Percentiles rank a stretch among this genome's conserved stretches.
Evolutionary conservation across 2,329 filamentous ascomycete species (phyloP).

Genomic region (Trichoderma asperellum): DNA sequence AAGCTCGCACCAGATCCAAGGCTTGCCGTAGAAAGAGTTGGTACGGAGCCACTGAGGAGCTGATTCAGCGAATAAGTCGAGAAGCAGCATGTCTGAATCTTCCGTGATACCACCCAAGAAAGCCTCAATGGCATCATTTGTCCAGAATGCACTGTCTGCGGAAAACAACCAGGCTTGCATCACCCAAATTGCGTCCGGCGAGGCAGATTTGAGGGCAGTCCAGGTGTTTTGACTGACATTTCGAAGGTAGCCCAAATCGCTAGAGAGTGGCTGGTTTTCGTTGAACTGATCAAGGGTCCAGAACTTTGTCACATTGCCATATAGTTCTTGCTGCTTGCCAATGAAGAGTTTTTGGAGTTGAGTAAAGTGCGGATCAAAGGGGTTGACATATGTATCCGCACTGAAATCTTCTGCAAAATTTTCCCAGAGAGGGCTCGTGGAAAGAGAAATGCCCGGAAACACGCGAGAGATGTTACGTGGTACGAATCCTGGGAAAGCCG

Average conservation of each 20-base stretch:
- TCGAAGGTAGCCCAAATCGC: conserved; percentile 48
- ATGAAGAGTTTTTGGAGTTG: conserved; percentile 52
- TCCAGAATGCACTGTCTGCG: conserved; percentile 49
- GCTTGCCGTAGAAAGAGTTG: conserved; percentile 54
- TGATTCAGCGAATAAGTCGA: conserved; percentile 56
- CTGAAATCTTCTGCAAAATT: conserved; percentile 48
- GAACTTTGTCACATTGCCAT: conserved; percentile 52
- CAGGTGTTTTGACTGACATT: conserved; percentile 49
- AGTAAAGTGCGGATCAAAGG: conserved; percentile 49
- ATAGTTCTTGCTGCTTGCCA: conserved; percentile 48
- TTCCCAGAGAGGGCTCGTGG: conserved; percentile 50
- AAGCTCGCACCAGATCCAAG: conserved; percentile 59
- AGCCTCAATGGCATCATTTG: conserved; percentile 50
- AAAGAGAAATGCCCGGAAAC: conserved; percentile 49
- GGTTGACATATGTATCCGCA: conserved; percentile 52
- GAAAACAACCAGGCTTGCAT: conserved; percentile 58
- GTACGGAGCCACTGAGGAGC: conserved; percentile 56
- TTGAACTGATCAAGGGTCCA: conserved; percentile 59
- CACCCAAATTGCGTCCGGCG: conserved; percentile 55
- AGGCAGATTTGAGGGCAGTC: conserved; percentile 51
- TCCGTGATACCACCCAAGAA: conserved; percentile 52
- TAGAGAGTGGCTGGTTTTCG: conserved; percentile 53
- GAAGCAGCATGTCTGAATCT: conserved; percentile 52
- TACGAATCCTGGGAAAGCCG: conserved; percentile 55
- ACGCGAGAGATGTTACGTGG: conserved; percentile 46